phyloP scores from a whole-genome alignment of 805 yeast genomes.

The Myxozyma monticola region DNA sequence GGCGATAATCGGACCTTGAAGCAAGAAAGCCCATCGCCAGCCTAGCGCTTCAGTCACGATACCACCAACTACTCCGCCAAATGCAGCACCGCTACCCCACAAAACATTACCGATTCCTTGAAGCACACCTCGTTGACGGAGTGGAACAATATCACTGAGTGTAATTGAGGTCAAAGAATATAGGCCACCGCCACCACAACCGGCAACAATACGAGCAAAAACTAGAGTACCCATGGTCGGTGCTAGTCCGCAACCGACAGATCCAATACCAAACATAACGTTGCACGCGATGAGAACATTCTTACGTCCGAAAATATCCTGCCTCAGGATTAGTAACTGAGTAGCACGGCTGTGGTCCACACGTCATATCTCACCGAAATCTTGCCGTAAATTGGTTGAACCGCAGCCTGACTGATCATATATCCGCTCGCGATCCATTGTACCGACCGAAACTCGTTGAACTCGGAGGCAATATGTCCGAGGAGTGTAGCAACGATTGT shows the following conservation, averaged over 20 bases:
- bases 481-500: slow-evolving; percentile 56
- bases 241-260: slow-evolving; percentile 50
- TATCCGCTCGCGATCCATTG: slow-evolving; percentile 78
- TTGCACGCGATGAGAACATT: slow-evolving; percentile 47
- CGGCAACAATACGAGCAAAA: slow-evolving; percentile 63
- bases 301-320: slow-evolving; percentile 53
- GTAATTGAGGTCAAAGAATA: slow-evolving; percentile 73
- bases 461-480: slow-evolving; percentile 60
- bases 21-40: slow-evolving; percentile 60
- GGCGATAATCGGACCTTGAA: slow-evolving; percentile 44
- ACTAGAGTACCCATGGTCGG: slow-evolving; percentile 28
- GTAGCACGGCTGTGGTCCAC: not conserved
- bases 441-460: slow-evolving; percentile 52
- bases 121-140: slow-evolving; percentile 69
- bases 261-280: slow-evolving; percentile 50
- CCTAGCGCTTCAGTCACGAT: slow-evolving; percentile 52
- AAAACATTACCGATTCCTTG: slow-evolving; percentile 81
- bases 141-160: slow-evolving; percentile 70
- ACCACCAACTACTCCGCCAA: slow-evolving; percentile 65
- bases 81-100: slow-evolving; percentile 72
- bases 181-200: slow-evolving; percentile 91
- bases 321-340: no score
- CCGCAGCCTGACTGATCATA: slow-evolving; percentile 66
- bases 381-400: slow-evolving; percentile 78
- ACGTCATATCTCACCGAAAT: not conserved